Conservation (phyloP, 768 basidiomycete genomes). For the Clavulina sp. region DNA sequence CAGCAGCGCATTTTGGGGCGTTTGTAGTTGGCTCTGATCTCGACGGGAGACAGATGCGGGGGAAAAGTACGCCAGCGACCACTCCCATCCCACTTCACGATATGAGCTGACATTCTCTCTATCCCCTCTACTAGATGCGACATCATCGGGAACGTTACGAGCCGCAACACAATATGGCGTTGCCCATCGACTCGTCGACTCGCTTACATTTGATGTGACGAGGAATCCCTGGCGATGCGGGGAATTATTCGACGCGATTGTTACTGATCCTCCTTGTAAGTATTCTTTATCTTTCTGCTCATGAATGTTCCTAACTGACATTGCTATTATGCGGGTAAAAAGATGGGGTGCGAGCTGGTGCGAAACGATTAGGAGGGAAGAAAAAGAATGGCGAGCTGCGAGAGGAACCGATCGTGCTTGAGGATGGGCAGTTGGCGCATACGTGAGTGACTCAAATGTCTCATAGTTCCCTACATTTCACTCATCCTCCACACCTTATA, state of each 20-base stretch:
- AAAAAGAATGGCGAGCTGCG: conserved; percentile 11
- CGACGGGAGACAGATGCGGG: conserved; percentile 92
- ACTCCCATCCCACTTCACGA: neutral
- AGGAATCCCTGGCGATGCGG: conserved; percentile 78
- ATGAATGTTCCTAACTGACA: neutral
- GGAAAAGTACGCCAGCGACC: conserved; percentile 48
- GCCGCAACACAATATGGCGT: conserved; percentile 78
- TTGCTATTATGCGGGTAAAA: neutral
- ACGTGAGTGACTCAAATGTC: conserved; percentile 16
- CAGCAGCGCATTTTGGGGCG: conserved; percentile 76
- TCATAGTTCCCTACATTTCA: neutral
- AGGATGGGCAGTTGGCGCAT: conserved; percentile 21
- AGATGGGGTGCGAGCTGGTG: conserved; percentile 88
- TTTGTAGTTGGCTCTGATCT: conserved; percentile 85
- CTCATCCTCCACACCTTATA: neutral
- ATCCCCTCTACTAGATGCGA: conserved; percentile 18
- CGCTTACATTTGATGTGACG: conserved; percentile 88
- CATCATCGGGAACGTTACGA: conserved; percentile 49
- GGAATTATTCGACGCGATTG: conserved; percentile 79
- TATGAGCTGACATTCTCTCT: neutral
- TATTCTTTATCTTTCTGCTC: conserved; percentile 4
- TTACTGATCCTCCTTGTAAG: conserved; percentile 78
- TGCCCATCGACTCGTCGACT: conserved; percentile 53
- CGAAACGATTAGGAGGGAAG: conserved; percentile 38
- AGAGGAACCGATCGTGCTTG: conserved; percentile 17